Base-by-base conservation (phyloP, 2,329 filamentous ascomycete species). In the Elsinoe perseae region DNA sequence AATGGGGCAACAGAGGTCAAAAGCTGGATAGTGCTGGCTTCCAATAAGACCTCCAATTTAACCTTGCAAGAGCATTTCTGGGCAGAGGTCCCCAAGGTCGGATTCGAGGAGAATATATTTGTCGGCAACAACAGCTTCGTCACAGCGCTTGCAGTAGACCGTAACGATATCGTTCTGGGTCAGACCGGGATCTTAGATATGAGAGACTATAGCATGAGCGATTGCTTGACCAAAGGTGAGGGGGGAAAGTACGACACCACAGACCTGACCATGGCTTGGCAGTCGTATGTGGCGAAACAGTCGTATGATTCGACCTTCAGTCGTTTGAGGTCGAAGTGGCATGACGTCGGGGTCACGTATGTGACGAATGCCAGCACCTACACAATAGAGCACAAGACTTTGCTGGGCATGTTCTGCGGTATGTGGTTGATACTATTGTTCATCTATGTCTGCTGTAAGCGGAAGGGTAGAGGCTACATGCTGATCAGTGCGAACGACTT, bases 1-100 rank as follows among this genome's bases (percentile, higher is more conserved):
- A 61, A 61, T 27, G 60, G 60, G 10, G 60, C 60, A 1, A 62
- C 60, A 2, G 59, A 61, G 25, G 50, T 59, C 16, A 43, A 27
- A 23, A 27, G 27, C 7, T 62, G 60, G 60, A 50, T 59, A 1
- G 28, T 62, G 14, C 50, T 62, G 3, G 57, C 60, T 8, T 56
- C 56, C 5, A 57, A 58, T 48, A 40, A 42, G 6, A 59, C 50
- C n/a, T 36, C 54, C 10, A 27, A 40, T 7, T 34, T 38, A 2
- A 43, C 14, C 10, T 16, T 32, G 14, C n/a, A 10, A 7, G 34
- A 44, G 2, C 34, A 54, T 21, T 44, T 54, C 36, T 54, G 52
- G 52, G 52, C 52, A 2, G 34, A 23, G 14, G 7, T 54, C 1
- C 52, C 52, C 2, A 54, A 54, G 14, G 21, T 14, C 3, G 52